Base-by-base conservation (phyloP, 2,329 filamentous ascomycete genomes). In the Ophiostoma ulmi region DNA sequence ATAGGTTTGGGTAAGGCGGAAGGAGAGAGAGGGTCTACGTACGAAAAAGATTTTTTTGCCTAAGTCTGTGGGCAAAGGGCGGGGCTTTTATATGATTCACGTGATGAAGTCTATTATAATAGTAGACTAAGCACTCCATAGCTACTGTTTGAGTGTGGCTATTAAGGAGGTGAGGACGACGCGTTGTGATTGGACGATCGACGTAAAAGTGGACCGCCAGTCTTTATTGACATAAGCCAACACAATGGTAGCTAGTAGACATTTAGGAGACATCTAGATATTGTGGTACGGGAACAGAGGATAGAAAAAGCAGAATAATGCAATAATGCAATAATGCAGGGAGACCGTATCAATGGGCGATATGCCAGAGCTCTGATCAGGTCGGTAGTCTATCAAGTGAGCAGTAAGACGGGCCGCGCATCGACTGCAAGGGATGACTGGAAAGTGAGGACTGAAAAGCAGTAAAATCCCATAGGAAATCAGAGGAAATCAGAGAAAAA, bases 1-100 rank as follows among this genome's bases (percentile, higher is more conserved):
- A 20, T 64, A 7, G 35, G 61, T 38, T 17, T n/a, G 8, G 14
- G 31, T 31, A 38, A 64, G 35, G 61, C 14, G 35, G 7, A 36
- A 22, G 35, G 61, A 38, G 61, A 17, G 8, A 11, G 20, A 35
- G 63, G 35, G 35, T 6, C n/a, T 13, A 20, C 20, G 35, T 65
- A 22, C 20, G 35, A 65, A 65, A 65, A 65, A 65, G 31, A 36
- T 39, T 65, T 65, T 64, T 65, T 65, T 65, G 35, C 63, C 35
- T 41, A 22, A 65, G 58, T 64, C 17, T 73, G 72, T 73, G 72
- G 55, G 72, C 68, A 22, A 13, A 70, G 69, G 70, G 72, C 72
- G 72, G 72, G 72, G 72, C 70, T 73, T 41, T 65, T 67, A 13
- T 20, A 13, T 4, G 36, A 61, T 11, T 65, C 70, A 73, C 72